Base-by-base conservation (phyloP, 495 filamentous ascomycete genomes). In the Parmelia sp. region DNA sequence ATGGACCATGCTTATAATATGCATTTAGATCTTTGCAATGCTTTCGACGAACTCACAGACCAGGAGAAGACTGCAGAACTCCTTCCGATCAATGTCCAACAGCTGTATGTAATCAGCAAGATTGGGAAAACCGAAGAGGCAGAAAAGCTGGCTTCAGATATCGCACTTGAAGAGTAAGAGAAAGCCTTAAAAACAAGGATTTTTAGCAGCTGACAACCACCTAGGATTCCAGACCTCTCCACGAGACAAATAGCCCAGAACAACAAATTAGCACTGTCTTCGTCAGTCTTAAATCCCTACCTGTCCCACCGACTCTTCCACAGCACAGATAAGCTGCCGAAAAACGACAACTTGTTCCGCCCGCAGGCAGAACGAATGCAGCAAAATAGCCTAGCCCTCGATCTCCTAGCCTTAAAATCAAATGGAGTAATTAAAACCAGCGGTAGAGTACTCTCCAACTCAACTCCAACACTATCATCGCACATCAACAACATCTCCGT, bases 11-110 rank as follows among this genome's bases (percentile, higher is more conserved):
- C 67, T 71, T 45, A 74, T 69, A 36, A 66, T 63, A 29, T 17
- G 21, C 44, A n/a, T 63, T 33, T 58, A 85, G 89, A 92, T 71
- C 78, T 97, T 15, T 97, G 92, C 69, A 87, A 91, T 67, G 86
- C 85, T 4, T 83, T 89, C 21, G 90, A 96, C 56, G 92, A 97
- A 31, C 76, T 97, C 37, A 79, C 83, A 17, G 86, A 92, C 0
- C 89, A 92, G 55, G 94, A 97, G 60, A 90, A 91, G 75, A 83
- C 80, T 68, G 84, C 84, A 10, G 94, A 99, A 74, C 69, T 96
- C 44, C 78, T 94, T 31, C 90, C 93, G 1, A 96, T 99, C 66
- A 74, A 86, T 21, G 87, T 93, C 9, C 95, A 97, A 73, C 88
- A 95, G 66, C 81, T 91, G 17, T 96, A 91, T 75, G 86, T 92